These are phyloP conservation scores for Alternaria triticina DNA, from an alignment of 2,329 filamentous ascomycete species.

Conservation along the genomic window DNA sequence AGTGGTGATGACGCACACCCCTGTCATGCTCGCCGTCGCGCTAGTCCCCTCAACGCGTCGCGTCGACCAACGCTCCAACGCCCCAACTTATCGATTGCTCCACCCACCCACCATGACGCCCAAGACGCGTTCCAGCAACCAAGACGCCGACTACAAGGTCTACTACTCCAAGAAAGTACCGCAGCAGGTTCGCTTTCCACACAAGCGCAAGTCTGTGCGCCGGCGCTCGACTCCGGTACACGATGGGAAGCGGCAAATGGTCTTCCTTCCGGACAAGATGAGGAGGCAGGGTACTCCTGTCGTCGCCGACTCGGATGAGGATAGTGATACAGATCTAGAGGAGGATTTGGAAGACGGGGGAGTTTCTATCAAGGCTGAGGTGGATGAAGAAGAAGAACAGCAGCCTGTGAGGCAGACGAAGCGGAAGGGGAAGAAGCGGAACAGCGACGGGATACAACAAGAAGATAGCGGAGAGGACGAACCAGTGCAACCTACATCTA, in stretches of 20 bases:
- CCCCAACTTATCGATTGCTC: constrained; percentile 1
- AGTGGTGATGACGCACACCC: constrained; percentile 11
- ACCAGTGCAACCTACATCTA: constrained; percentile 8
- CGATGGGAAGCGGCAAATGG: constrained; percentile 37
- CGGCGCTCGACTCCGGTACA: constrained; percentile 15
- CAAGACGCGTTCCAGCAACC: constrained; percentile 35
- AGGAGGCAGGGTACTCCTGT: constrained; percentile 12
- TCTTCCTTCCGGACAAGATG: constrained; percentile 39
- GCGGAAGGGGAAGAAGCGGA: constrained; percentile 25
- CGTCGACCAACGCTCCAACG: constrained; percentile 6
- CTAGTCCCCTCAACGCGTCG: constrained; percentile 33
- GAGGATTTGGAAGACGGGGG: constrained; percentile 4
- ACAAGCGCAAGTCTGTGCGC: constrained; percentile 36
- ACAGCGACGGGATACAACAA: constrained; percentile 12
- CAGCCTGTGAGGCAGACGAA: not conserved
- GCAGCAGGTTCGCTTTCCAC: constrained; percentile 38
- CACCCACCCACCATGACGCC: constrained; percentile 33
- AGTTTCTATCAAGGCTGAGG: not conserved
- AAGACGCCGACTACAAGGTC: constrained; percentile 30
- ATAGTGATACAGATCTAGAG: constrained; percentile 11
- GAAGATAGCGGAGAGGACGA: constrained; percentile 12
- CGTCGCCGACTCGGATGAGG: constrained; percentile 23
- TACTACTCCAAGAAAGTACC: constrained; percentile 43
- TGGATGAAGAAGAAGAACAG: not conserved
- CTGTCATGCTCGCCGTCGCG: not conserved